Evolutionary conservation across 2,329 filamentous ascomycete species (phyloP).

Genomic region (Scedosporium minutisporum): DNA sequence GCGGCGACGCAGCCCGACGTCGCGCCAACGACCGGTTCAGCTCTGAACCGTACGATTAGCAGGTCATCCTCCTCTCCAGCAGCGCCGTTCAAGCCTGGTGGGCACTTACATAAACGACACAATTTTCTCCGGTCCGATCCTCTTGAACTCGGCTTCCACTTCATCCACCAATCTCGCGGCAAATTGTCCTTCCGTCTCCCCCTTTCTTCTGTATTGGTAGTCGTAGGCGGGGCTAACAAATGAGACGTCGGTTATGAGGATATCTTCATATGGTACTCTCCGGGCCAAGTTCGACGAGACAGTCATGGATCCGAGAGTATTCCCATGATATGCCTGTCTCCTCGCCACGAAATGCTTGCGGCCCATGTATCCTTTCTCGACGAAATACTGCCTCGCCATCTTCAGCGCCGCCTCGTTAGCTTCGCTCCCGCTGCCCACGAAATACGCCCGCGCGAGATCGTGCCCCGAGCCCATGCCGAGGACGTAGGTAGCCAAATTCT

Average conservation of each 20-base stretch:
- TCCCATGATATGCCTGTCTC: slow-evolving; percentile 36
- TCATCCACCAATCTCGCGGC: slow-evolving; percentile 51
- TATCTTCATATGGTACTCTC: slow-evolving; percentile 50
- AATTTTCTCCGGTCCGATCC: slow-evolving; percentile 54
- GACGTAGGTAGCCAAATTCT: slow-evolving; percentile 19
- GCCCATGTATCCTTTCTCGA: slow-evolving; percentile 26
- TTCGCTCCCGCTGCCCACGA: slow-evolving; percentile 36
- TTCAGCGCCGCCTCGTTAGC: slow-evolving; percentile 41
- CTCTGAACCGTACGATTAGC: not conserved
- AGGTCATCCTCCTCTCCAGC: not conserved
- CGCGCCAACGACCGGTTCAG: not conserved
- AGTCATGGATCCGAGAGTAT: slow-evolving; percentile 52
- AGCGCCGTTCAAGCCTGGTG: no score
- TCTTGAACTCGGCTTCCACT: slow-evolving; percentile 56
- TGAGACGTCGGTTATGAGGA: slow-evolving; percentile 42
- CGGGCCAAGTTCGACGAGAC: slow-evolving; percentile 53
- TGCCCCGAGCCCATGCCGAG: slow-evolving; percentile 27
- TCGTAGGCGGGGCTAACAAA: slow-evolving; percentile 58
- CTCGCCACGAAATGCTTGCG: slow-evolving; percentile 30
- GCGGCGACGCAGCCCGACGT: slow-evolving; percentile 56
- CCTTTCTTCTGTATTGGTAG: slow-evolving; percentile 44
- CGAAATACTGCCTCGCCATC: slow-evolving; percentile 36
- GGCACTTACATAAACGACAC: slow-evolving; percentile 57
- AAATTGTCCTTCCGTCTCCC: slow-evolving; percentile 49
- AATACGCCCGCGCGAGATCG: slow-evolving; percentile 26